Base-by-base conservation (phyloP, 176 grass and related monocot genomes). In the Thinopyrum elongatum region DNA sequence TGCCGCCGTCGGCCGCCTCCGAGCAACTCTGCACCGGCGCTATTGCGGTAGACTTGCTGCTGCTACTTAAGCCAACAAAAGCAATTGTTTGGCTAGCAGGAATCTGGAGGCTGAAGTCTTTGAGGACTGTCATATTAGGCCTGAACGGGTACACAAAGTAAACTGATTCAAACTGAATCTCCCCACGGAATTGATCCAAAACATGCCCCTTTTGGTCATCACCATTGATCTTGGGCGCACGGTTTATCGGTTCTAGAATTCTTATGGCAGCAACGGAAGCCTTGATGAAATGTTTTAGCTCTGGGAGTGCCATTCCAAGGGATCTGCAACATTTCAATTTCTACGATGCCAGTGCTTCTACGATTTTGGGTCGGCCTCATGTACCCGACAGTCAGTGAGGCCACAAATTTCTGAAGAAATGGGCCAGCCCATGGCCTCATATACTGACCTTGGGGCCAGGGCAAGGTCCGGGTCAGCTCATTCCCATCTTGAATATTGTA, bases 251-350 rank as follows among this genome's bases (percentile, higher is more conserved):
- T 10, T 95, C 81, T 7, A 95, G 79, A 65, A 98, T 98, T 59
- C 90, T 89, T 34, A 90, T 87, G 66, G 94, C 86, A n/a, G 94
- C 94, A 72, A 98, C 84, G 9, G 92, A 98, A 51, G 91, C 97
- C 53, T 98, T 92, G 3, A 87, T 88, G 65, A 98, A 93, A 91
- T 98, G 97, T 76, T 98, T 96, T 25, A 98, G 76, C 86, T 98
- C 97, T 29, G 88, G 93, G 10, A 98, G 76, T 71, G 97, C 92
- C 93, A 94, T 98, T 87, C 94, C 97, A 86, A 98, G 94, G 36
- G 97, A 86, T 80, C 94, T 94, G 84, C 81, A 89, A 65, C 49
- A 89, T 63, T 82, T 79, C 41, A 55, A 46, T 46, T 46, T 46
- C 3, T 46, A 46, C 44, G 12, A 14, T 46, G 44, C 44, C 2